Evolutionary conservation across 768 basidiomycete species (phyloP), one percentile per base, ranked within the genome.

Genomic region (Saitozyma podzolica): DNA sequence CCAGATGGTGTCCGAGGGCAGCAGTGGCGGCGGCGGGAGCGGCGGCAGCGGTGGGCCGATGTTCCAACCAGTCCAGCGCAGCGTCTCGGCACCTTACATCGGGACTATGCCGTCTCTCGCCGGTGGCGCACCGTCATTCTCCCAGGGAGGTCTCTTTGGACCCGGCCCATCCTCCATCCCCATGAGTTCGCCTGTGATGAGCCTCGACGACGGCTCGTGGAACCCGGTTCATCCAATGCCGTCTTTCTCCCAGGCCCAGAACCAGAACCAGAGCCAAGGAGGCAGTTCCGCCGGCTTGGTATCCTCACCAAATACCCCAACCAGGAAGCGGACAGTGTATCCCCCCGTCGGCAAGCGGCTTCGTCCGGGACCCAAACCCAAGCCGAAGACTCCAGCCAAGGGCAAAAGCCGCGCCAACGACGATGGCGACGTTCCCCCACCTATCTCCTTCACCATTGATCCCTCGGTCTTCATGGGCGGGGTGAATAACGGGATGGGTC

Each of bases 301-400:
- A 59, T 43, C 53, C 14, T 17, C 42, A 41, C 29, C 13, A 14
- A 45, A 50, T 6, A 20, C 56, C 9, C 43, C 61, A 50, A 58
- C 68, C 17, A 59, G 65, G 37, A 71, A 68, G 45, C 54, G 69
- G 52, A 58, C 63, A 40, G 50, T 48, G 6, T 70, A 64, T 54
- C 72, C 73, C 9, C 63, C 63, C 5, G 64, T 68, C 11, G 77
- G 72, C 0, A 75, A 75, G 43, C 65, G 76, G 11, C 54, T 81
- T 45, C 66, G 74, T 41, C 80, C 80, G 0, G 80, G 80, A 5
- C 80, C 80, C 16, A 73, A 73, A 40, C 78, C 80, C 2, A 80
- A 80, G 61, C 62, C 65, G 47, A 78, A 77, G 61, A 73, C 76
- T 11, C 75, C 77, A 7, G 65, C 65, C 56, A 65, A 69, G 62